Evolutionary conservation across 257 asterid species (phyloP), one percentile per base, ranked within the genome.

Genomic region (Nemophila menziesii): DNA sequence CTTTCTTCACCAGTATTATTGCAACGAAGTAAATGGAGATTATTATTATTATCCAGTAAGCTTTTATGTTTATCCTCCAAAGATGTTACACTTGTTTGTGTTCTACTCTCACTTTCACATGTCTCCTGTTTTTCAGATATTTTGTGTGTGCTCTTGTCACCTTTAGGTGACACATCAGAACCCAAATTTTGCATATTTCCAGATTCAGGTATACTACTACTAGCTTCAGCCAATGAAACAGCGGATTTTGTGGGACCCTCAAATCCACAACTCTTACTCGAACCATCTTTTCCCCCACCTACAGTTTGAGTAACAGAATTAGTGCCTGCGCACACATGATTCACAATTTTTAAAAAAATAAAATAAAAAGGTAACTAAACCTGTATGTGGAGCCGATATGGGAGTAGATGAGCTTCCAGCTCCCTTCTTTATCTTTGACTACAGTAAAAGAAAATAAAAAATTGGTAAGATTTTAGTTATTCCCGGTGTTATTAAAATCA

Each of bases 391-490:
- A 53, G 73, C 59, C 42, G 43, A 13, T 43, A 61, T 51, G 65
- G 85, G 69, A 44, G 57, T 40, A 39, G 66, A 68, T 49, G 80
- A 39, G 46, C 64, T 73, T 55, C 73, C 93, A 8, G 65, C 43
- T 59, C 86, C 93, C 56, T 74, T 89, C 52, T 68, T 83, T 44
- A 68, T 55, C 79, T 74, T 89, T 8, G 82, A 57, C 97, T 89
- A 92, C 52, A 60, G 11, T 14, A n/a, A n/a, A n/a, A n/a, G n/a
- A n/a, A n/a, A n/a, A n/a, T n/a, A n/a, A n/a, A n/a, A n/a, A n/a
- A n/a, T n/a, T n/a, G n/a, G n/a, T n/a, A n/a, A n/a, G n/a, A n/a
- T n/a, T n/a, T n/a, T n/a, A n/a, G n/a, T n/a, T n/a, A n/a, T n/a
- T n/a, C n/a, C n/a, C n/a, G n/a, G n/a, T n/a, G n/a, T n/a, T n/a